A percentile compares a stretch with the other conserved stretches of the same genome.
Evolutionary conservation across 106 monocot genomes (phyloP).

Genomic region (Dactylorhiza incarnata): DNA sequence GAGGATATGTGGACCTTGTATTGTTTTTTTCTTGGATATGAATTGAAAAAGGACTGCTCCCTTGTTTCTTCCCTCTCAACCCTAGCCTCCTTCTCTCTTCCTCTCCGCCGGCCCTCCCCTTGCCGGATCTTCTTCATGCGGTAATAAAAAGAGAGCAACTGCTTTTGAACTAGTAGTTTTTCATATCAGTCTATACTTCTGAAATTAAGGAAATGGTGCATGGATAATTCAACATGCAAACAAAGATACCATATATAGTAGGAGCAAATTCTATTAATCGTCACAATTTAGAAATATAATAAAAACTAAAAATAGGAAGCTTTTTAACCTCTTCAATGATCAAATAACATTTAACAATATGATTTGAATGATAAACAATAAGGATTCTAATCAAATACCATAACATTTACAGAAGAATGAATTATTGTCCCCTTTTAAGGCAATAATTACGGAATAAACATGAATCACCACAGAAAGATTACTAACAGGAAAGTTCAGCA

Average conservation of each 20-base stretch:
- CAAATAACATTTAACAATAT: slow-evolving; percentile 5
- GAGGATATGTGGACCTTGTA: too few species aligned
- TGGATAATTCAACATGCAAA: background rate
- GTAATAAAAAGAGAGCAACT: too few species aligned
- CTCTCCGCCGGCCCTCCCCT: too few species aligned
- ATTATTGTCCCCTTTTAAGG: background rate
- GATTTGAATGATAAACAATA: background rate
- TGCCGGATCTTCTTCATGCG: too few species aligned
- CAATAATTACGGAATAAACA: background rate
- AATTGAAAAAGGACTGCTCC: too few species aligned
- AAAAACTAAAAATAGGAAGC: background rate
- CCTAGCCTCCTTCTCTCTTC: too few species aligned
- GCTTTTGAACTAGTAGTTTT: too few species aligned
- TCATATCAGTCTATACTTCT: too few species aligned
- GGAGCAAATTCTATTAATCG: background rate
- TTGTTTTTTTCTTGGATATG: too few species aligned
- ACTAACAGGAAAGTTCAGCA: background rate
- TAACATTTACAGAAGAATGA: background rate
- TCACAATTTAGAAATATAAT: background rate
- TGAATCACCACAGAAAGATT: background rate
- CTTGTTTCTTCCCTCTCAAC: too few species aligned
- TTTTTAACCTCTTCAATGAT: background rate
- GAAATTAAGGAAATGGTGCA: too few species aligned
- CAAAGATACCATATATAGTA: background rate
- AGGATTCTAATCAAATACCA: background rate